Evolutionary conservation across 192 early-diverging fungal genomes (phyloP).

Genomic region (Mortierella hygrophila): DNA sequence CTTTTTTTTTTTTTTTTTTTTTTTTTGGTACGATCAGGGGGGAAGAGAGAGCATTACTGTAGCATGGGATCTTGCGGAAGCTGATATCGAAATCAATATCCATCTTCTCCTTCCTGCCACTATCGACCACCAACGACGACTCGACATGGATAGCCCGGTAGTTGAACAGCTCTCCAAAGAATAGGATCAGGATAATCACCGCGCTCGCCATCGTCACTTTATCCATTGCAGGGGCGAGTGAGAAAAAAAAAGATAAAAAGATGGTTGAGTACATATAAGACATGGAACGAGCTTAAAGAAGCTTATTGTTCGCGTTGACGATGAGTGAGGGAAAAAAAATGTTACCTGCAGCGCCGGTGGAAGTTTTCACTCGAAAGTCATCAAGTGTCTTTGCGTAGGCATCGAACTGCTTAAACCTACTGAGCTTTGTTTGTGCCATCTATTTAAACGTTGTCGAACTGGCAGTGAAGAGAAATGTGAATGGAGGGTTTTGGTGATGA

Average conservation of each 20-base stretch:
- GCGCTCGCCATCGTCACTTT: conserved; percentile 82
- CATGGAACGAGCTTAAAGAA: too few relatives aligned
- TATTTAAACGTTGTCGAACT: neutral
- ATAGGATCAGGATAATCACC: conserved; percentile 77
- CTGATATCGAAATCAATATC: conserved; percentile 89
- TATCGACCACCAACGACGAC: conserved; percentile 85
- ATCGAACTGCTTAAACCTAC: conserved; percentile 69
- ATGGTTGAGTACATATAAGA: neutral
- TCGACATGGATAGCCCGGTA: conserved; percentile 74
- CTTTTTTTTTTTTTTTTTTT: neutral
- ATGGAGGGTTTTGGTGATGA: too few relatives aligned
- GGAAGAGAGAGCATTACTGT: conserved; percentile 65
- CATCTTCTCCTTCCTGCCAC: conserved; percentile 88
- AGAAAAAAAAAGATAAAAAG: neutral
- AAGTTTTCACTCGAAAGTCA: conserved; percentile 74
- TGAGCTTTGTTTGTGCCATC: conserved; percentile 35
- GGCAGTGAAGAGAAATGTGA: neutral
- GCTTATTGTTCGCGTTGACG: too few relatives aligned
- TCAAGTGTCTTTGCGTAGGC: conserved; percentile 96
- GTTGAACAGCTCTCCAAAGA: conserved; percentile 83
- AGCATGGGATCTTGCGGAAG: conserved; percentile 91
- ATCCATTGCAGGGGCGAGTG: neutral
- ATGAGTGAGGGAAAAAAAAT: neutral
- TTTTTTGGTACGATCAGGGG: neutral
- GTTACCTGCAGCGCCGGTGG: conserved; percentile 18